phyloP scores from a whole-genome alignment of 805 yeast genomes.

The Ogataea thermomethanolica region DNA sequence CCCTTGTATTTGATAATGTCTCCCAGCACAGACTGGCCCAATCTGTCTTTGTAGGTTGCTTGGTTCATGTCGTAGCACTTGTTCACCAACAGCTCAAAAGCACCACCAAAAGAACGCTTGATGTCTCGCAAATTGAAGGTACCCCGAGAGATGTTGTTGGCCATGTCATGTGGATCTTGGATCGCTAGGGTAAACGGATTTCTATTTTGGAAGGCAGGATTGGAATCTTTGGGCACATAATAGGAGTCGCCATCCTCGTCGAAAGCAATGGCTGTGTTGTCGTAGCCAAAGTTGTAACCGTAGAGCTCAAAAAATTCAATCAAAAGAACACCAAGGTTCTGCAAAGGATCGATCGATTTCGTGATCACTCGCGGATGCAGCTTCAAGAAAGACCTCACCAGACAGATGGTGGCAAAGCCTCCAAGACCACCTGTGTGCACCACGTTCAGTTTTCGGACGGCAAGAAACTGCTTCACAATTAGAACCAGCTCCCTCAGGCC shows the following conservation, averaged over 20 bases:
- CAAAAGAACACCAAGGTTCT: constrained; percentile 79
- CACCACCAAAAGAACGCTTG: constrained; percentile 85
- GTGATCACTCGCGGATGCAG: constrained; percentile 77
- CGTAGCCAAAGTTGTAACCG: constrained; percentile 87
- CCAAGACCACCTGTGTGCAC: constrained; percentile 95
- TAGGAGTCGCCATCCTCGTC: constrained; percentile 50
- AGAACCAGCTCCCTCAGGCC: constrained; percentile 81
- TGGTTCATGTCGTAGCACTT: constrained; percentile 70
- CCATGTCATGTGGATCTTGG: constrained; percentile 82
- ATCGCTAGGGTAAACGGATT: constrained; percentile 66
- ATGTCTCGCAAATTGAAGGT: constrained; percentile 76
- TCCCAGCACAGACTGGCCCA: constrained; percentile 74
- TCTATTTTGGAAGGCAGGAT: constrained; percentile 39
- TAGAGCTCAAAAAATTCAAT: constrained; percentile 91
- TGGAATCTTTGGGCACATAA: constrained; percentile 55
- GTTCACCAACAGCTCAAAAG: constrained; percentile 70
- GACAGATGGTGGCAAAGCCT: constrained; percentile 87
- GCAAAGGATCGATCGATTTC: constrained; percentile 59
- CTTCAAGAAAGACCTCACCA: constrained; percentile 72
- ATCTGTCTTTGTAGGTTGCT: constrained; percentile 61
- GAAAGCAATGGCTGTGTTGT: constrained; percentile 67
- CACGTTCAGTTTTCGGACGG: constrained; percentile 73
- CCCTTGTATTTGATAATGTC: constrained; percentile 75
- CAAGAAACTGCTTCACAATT: constrained; percentile 78
- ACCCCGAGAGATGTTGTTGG: constrained; percentile 83